phyloP scores from a whole-genome alignment of 2,329 filamentous ascomycete species.

The Colletotrichum kahawae region DNA sequence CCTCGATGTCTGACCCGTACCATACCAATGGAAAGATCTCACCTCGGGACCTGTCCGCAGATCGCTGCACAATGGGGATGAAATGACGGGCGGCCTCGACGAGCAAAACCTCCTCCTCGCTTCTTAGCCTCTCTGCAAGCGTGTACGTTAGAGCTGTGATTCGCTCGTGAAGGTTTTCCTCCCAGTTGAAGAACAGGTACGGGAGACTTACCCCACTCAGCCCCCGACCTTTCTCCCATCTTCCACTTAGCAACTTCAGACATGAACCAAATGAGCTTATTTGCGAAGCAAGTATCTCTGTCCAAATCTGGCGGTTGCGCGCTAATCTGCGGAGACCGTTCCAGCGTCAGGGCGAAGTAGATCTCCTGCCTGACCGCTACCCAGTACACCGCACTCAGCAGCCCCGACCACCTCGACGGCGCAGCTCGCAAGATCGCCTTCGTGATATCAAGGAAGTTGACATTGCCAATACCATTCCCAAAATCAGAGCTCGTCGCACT shows the following conservation, averaged over 20 bases:
- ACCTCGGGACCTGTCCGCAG: constrained; percentile 39
- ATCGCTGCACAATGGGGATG: constrained; percentile 36
- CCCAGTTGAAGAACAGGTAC: constrained; percentile 19
- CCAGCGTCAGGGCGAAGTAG: constrained; percentile 43
- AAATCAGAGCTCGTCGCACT: neutral
- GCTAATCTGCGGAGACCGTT: constrained; percentile 41
- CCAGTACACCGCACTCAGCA: constrained; percentile 46
- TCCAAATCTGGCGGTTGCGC: constrained; percentile 36
- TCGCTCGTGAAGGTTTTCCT: neutral
- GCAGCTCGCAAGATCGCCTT: constrained; percentile 42
- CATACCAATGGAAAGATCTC: constrained; percentile 45
- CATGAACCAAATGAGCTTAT: constrained; percentile 45
- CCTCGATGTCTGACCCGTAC: constrained; percentile 43
- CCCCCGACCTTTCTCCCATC: constrained; percentile 38
- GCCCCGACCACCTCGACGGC: constrained; percentile 38
- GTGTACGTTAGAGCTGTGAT: too few species aligned
- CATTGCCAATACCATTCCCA: neutral
- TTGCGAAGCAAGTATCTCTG: constrained; percentile 38
- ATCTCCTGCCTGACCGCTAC: constrained; percentile 46
- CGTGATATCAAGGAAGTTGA: constrained; percentile 46
- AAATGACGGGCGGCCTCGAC: neutral
- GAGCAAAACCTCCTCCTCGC: neutral
- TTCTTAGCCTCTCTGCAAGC: neutral
- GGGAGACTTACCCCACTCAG: constrained; percentile 39
- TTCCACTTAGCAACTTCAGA: constrained; percentile 46